Evolutionary conservation across 2,329 filamentous ascomycete genomes (phyloP).

Genomic region (Talaromyces atroroseus): DNA sequence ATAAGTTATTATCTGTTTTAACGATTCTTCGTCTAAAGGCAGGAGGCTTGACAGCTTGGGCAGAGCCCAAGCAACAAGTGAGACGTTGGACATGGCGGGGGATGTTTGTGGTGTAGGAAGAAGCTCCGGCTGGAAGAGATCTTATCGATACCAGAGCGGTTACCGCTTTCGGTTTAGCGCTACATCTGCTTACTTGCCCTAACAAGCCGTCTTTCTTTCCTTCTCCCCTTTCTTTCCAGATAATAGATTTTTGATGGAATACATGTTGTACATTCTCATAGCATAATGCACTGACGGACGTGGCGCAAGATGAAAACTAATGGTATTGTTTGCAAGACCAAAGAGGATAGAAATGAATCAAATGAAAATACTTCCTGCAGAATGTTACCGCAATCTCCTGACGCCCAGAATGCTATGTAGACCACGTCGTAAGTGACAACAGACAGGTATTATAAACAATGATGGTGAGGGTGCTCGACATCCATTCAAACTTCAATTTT

Average conservation of each 20-base stretch:
- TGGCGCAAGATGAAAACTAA: background rate
- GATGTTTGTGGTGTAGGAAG: background rate
- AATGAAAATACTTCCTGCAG: background rate
- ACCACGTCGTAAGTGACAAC: slow-evolving; percentile 5
- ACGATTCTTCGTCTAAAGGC: slow-evolving; percentile 75
- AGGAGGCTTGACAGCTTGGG: slow-evolving; percentile 73
- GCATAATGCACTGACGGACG: background rate
- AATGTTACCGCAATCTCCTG: slow-evolving; percentile 8
- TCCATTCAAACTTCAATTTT: slow-evolving; percentile 32
- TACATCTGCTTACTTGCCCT: no score
- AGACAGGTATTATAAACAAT: slow-evolving; percentile 7
- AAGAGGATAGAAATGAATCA: background rate
- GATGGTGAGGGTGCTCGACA: background rate
- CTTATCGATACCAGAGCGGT: background rate
- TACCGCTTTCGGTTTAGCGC: background rate
- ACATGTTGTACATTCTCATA: background rate
- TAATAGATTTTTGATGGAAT: background rate
- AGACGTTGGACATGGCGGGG: slow-evolving; percentile 23
- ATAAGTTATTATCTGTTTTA: slow-evolving; percentile 81
- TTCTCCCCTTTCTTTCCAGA: no score
- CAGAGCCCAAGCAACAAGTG: slow-evolving; percentile 51
- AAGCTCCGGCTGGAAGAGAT: background rate
- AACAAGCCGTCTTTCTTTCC: no score
- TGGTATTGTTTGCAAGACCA: background rate
- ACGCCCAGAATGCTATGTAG: slow-evolving; percentile 12